Evolutionary conservation across 2,329 filamentous ascomycete species (phyloP).

Genomic region (Colletotrichum noveboracense): DNA sequence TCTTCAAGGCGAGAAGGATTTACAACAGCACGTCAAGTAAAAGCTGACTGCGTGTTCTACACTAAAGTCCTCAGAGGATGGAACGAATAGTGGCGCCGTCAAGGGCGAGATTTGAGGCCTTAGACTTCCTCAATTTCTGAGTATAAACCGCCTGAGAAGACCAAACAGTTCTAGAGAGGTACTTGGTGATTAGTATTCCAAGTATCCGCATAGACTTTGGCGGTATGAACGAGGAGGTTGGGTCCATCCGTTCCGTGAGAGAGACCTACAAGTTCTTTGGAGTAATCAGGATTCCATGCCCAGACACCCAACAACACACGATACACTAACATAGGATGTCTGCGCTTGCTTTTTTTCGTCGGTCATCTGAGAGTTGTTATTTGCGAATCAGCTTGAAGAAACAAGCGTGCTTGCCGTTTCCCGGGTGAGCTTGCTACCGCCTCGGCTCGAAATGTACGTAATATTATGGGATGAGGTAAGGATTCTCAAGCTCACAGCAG

Average conservation of each 20-base stretch:
- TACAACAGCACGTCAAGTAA: not conserved
- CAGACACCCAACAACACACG: not conserved
- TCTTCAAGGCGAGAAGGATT: not conserved
- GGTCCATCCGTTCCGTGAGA: accelerated
- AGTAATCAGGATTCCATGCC: not conserved
- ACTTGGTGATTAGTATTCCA: not conserved
- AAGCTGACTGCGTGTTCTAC: not conserved
- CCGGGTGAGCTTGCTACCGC: not conserved
- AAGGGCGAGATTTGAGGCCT: too few relatives aligned
- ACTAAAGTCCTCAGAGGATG: too few relatives aligned
- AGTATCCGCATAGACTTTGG: accelerated
- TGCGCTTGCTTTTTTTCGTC: not conserved
- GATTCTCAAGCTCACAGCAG: not conserved
- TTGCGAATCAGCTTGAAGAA: not conserved
- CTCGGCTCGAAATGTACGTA: not conserved
- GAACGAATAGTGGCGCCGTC: too few relatives aligned
- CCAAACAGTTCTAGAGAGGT: not conserved
- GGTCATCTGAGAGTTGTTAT: too few relatives aligned
- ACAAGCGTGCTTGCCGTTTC: not conserved
- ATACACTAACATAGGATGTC: accelerated
- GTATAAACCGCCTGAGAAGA: not conserved
- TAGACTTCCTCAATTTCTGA: too few relatives aligned
- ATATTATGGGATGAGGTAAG: not conserved
- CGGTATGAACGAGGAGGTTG: not conserved
- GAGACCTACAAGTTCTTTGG: not conserved